Conservation (phyloP, 768 basidiomycete species). For the Astraeus odoratus region DNA sequence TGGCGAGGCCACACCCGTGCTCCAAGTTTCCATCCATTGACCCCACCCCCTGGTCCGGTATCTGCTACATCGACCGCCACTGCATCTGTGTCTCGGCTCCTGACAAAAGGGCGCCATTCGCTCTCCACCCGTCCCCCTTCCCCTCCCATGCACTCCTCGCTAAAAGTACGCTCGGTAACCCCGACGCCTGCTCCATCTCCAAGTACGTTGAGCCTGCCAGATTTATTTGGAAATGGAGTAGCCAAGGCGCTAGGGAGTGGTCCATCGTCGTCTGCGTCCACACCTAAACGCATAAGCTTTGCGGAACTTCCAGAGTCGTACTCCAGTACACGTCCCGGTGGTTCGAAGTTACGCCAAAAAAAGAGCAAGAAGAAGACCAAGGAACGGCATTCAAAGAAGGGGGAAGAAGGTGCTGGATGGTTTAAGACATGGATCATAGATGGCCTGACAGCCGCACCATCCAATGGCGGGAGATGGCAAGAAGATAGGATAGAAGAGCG, state of each 20-base stretch:
- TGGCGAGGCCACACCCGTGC: conserved; percentile 10
- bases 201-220: conserved; percentile 17
- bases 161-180: conserved; percentile 34
- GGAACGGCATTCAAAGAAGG: conserved; percentile 27
- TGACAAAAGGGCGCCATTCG: conserved; percentile 53
- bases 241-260: conserved; percentile 30
- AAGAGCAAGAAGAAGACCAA: conserved; percentile 27
- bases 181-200: conserved; percentile 33
- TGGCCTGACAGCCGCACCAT: conserved; percentile 18
- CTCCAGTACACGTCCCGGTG: conserved; percentile 29
- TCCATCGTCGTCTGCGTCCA: conserved; percentile 44
- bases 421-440: conserved; percentile 14
- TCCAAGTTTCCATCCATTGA: conserved; percentile 30
- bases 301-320: conserved; percentile 69
- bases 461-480: conserved; percentile 20
- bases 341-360: conserved; percentile 29
- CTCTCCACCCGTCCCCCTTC: conserved; percentile 58
- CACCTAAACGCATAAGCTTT: conserved; percentile 76
- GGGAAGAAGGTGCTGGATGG: conserved; percentile 20
- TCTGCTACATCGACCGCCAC: conserved; percentile 70
- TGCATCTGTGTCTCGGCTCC: conserved; percentile 71
- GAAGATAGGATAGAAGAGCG: conserved; percentile 50
- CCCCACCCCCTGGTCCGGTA: conserved; percentile 42
- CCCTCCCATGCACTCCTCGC: conserved; percentile 47
- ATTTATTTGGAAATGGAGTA: conserved; percentile 23